Base-by-base conservation (phyloP, 2,329 filamentous ascomycete genomes). In the Blumeria graminis region DNA sequence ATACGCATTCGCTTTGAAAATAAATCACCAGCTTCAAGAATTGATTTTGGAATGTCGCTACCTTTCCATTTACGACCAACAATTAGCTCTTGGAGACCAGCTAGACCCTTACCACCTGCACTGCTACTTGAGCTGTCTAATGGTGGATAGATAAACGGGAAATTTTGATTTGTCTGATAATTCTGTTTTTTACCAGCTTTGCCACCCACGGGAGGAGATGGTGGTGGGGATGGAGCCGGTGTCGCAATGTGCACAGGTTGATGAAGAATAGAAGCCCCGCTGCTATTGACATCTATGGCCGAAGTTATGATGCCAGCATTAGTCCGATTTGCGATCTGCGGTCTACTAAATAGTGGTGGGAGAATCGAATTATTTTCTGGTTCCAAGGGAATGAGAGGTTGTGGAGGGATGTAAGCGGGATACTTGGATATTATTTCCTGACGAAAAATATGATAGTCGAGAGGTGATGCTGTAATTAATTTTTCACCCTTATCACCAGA, bases 241-340 rank as follows among this genome's bases (percentile, higher is more conserved):
- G 92, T 98, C n/a, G 92, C 92, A 63, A 98, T 98, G 68, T 98
- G 92, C 6, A 98, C 90, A 6, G 92, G 87, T 65, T 96, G 90
- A 66, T 96, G 81, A 32, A 98, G 76, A 64, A 98, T 96, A 0
- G 89, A 95, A 8, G 77, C 74, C 59, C 81, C 78, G 57, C 72
- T 77, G 55, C 67, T 74, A 58, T 78, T 77, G 10, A 70, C 66
- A 56, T 75, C 76, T 46, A 63, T 63, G 0, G 76, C 70, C 3
- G 75, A 74, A 6, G 76, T 75, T 36, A 84, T 71, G 50, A 84
- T 77, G 11, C 81, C 80, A 28, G 22, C 22, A 61, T 76, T 81
- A 1, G 75, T 71, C 13, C 74, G 74, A 60, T 75, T 79, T 57
- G 74, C 72, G 59, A 80, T 74, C 39, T 76, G 79, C 1, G 81